Conservation (phyloP, 2,329 filamentous ascomycete species). For the Alternaria gaisen region DNA sequence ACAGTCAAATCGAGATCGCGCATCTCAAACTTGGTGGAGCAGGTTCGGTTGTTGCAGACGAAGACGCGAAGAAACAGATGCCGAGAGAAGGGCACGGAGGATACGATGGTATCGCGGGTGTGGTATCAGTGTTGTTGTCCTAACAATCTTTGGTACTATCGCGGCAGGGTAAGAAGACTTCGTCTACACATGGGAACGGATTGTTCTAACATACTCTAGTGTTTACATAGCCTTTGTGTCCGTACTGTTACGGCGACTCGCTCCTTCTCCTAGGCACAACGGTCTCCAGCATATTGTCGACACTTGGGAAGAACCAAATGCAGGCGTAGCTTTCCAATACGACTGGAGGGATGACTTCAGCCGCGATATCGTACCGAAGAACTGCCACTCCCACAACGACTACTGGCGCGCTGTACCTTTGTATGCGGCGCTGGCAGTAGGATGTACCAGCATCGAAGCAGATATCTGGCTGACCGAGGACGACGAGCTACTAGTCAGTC, state of each 20-base stretch:
- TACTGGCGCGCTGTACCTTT: constrained; percentile 55
- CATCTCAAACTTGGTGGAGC: constrained; percentile 9
- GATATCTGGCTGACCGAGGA: constrained; percentile 42
- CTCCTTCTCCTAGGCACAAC: constrained; percentile 28
- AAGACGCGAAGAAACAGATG: constrained; percentile 6
- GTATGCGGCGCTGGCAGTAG: constrained; percentile 51
- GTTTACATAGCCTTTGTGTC: constrained; percentile 36
- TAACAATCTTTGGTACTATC: constrained; percentile 28
- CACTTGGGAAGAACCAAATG: constrained; percentile 38
- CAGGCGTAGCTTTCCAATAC: constrained; percentile 27
- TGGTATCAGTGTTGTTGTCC: constrained; percentile 16
- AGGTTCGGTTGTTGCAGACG: constrained; percentile 7
- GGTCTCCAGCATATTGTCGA: constrained; percentile 38
- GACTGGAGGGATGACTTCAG: constrained; percentile 51
- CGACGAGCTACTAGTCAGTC: constrained; percentile 42
- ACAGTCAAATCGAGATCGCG: constrained; percentile 15
- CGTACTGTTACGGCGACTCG: constrained; percentile 30
- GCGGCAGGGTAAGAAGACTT: constrained; percentile 26
- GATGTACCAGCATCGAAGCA: constrained; percentile 47
- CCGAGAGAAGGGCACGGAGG: constrained; percentile 1
- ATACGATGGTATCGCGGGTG: constrained; percentile 15
- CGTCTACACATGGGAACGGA: not conserved
- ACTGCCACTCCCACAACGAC: constrained; percentile 56
- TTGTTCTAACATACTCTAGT: constrained; percentile 23
- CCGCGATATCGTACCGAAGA: constrained; percentile 48